A percentile compares a stretch with the other conserved stretches of the same genome.
phyloP scores from a whole-genome alignment of 2,329 filamentous ascomycete genomes.

The Shiraia sp. region DNA sequence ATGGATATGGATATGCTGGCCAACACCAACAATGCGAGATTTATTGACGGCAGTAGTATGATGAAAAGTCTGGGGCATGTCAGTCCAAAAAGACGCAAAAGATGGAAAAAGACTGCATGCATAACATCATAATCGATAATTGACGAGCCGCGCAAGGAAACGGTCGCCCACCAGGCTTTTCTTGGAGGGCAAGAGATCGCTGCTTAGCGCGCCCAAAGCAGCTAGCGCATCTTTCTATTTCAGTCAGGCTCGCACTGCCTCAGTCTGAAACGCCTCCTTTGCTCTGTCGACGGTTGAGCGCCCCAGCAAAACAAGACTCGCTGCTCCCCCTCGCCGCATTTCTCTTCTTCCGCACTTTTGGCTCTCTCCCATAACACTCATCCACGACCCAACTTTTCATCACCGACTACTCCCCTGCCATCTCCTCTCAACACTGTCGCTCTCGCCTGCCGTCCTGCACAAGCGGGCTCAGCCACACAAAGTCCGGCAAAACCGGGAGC shows the following conservation, averaged over 20 bases:
- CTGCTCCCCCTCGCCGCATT: not conserved
- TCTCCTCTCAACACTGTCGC: not conserved
- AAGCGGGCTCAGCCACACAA: conserved; percentile 32
- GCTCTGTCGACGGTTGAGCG: too few species aligned
- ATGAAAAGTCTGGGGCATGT: too few species aligned
- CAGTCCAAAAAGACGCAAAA: too few species aligned
- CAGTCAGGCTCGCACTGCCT: conserved; percentile 16
- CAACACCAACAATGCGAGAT: too few species aligned
- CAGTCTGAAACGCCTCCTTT: conserved; percentile 20
- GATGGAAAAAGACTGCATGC: too few species aligned
- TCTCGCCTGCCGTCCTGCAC: conserved; percentile 3
- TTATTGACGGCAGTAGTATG: too few species aligned
- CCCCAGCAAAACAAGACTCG: not conserved
- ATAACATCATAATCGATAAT: too few species aligned
- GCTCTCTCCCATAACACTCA: conserved; percentile 4
- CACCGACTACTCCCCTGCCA: conserved; percentile 1
- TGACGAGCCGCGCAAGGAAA: too few species aligned
- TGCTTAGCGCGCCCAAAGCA: conserved; percentile 8
- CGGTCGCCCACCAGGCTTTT: too few species aligned
- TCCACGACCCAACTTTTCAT: conserved; percentile 1
- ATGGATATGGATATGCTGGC: too few species aligned
- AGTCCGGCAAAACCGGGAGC: conserved; percentile 32
- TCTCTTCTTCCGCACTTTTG: conserved; percentile 9
- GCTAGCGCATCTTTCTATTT: conserved; percentile 19
- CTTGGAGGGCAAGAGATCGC: too few species aligned